Base-by-base conservation (phyloP, 495 filamentous ascomycete species). In the Friedmanniomyces endolithicus region DNA sequence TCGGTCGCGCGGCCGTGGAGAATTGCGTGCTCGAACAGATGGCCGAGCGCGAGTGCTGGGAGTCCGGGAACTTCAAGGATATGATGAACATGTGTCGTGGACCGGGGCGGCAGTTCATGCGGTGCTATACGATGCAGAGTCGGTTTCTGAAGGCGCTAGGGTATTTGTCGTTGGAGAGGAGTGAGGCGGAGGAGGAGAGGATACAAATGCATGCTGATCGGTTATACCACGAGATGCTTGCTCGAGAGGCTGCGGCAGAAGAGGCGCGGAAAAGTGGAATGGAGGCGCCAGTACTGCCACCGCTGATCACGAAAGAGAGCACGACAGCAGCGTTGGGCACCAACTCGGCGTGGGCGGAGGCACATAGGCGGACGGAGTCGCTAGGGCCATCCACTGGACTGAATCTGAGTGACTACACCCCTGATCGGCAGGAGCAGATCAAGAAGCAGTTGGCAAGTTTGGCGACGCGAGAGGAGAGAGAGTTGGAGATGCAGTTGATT, bases 121-220 rank as follows among this genome's bases (percentile, higher is more conserved):
- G 82, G 54, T 98, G 92, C 72, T 95, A 88, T 66, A 77, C 71
- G 46, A 85, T 82, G 65, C 90, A 96, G 71, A 76, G 77, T 79
- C 83, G 88, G 70, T 87, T 97, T 58, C 70, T 98, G 35, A 87
- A 88, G 67, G 87, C 88, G 11, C 70, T 98, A 27, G 92, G 92
- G n/a, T 98, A 95, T 67, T 75, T 94, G 58, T 77, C 78, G 0
- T 75, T 74, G 35, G 74, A 77, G 57, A 72, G 82, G 14, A 72
- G 79, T 34, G 60, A 72, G 6, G 83, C 84, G 43, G 76, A 83
- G 48, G 86, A 94, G 60, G 92, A 97, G 71, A 73, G 79, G 52
- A 94, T 98, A 56, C 92, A 98, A 71, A 86, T 98, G 85, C 88
- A 94, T 68, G 90, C 88, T 48, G 88, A 96, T 69, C 81, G 76